Conservation (phyloP, 129 eudicot genomes). For the Kitagawia praeruptora region DNA sequence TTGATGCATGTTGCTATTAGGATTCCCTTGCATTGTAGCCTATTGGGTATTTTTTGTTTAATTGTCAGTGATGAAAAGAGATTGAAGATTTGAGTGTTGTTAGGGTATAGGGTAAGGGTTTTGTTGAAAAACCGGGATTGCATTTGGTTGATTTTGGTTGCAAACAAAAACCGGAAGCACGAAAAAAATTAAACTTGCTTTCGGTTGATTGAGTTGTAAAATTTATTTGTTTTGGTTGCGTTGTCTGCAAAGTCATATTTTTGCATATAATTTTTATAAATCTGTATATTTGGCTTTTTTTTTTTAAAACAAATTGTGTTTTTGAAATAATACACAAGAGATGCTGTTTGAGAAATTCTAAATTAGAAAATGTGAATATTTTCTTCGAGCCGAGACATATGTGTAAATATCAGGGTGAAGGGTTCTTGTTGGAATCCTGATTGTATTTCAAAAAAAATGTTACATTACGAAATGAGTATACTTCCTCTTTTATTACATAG, state of each 20-base stretch:
- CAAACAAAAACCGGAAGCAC: too few relatives aligned
- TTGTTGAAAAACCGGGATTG: not conserved
- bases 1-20: not conserved
- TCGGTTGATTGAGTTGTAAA: not conserved
- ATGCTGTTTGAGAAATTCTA: too few relatives aligned
- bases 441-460: not conserved
- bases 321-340: too few relatives aligned
- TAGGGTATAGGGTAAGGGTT: too few relatives aligned
- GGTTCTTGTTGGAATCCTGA: not conserved
- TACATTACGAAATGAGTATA: not conserved
- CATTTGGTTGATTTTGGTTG: too few relatives aligned
- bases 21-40: not conserved
- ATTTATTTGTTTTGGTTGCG: not conserved
- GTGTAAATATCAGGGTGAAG: not conserved
- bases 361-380: too few relatives aligned
- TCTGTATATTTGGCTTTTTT: too few relatives aligned
- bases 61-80: not conserved
- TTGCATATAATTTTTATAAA: too few relatives aligned
- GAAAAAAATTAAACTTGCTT: too few relatives aligned
- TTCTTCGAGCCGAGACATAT: too few relatives aligned
- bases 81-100: not conserved
- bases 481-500: not conserved
- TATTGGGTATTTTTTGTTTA: not conserved
- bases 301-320: too few relatives aligned
- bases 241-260: not conserved